Conservation (phyloP, 83 land plant species). For the Diphasiastrum complanatum region DNA sequence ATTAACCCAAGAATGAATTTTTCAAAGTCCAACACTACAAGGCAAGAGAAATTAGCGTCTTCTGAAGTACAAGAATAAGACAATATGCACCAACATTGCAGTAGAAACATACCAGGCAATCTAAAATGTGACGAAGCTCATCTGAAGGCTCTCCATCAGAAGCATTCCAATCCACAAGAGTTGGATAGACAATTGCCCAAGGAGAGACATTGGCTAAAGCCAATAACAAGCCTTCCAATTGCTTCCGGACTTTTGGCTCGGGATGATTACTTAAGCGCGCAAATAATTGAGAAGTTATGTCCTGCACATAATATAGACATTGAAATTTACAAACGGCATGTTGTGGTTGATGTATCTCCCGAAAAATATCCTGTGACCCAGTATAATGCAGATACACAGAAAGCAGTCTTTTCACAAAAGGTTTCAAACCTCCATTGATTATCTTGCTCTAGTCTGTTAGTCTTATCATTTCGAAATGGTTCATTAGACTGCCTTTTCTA, state of each 20-base stretch:
- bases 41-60: no score
- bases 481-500: no score
- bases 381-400: no score
- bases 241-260: constrained; percentile 65
- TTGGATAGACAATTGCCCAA: constrained; percentile 91
- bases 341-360: no score
- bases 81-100: not conserved
- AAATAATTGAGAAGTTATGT: constrained; percentile 87
- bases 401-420: no score
- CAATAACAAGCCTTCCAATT: constrained; percentile 62
- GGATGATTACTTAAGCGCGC: constrained; percentile 92
- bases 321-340: not conserved
- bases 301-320: constrained; percentile 40
- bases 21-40: no score
- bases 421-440: no score
- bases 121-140: constrained; percentile 71
- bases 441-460: no score
- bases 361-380: no score
- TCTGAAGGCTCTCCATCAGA: constrained; percentile 64
- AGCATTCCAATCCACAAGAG: constrained; percentile 76
- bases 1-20: no score
- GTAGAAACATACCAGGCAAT: constrained; percentile 62
- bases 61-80: no score
- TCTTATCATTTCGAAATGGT: no score
- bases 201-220: constrained; percentile 76